Evolutionary conservation across 75 land plant species (phyloP), one percentile per base, ranked within the genome.

Genomic region (Pseudotsuga menziesii): DNA sequence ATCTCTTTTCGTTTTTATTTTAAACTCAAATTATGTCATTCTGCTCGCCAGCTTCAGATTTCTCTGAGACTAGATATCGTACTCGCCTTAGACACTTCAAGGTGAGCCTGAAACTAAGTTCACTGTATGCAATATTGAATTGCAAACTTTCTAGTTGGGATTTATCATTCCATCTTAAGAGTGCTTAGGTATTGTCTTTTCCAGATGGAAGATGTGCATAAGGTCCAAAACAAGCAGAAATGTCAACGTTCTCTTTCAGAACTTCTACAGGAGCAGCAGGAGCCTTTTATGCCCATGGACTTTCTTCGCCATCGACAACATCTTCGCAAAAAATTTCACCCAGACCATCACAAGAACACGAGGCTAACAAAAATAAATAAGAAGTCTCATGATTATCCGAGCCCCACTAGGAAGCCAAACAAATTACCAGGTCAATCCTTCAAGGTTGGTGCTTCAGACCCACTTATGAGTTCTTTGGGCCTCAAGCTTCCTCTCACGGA

Each of bases 211-310:
- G 52, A 48, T 48, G 52, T 48, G 52, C 52, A 8, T 7, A 48
- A 48, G 52, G 1, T 61, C 25, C 64, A 26, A 13, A 25, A 8
- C 15, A 26, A 61, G 26, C 64, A 61, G 29, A 61, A 23, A 61
- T 27, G 13, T 25, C 25, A 25, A 23, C 27, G 5, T 15, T 5
- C 71, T 36, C 71, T 67, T 39, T 67, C 71, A 39, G 6, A 67
- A 39, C 22, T 67, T 19, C 32, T 67, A 48, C 71, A 67, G 15
- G 71, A 67, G 44, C 23, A 36, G 71, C 71, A 39, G 71, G 71
- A 67, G 36, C 48, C 71, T 19, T 67, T 67, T 22, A 61, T 61
- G 1, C 14, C 27, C 0, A 14, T 25, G n/a, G 71, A 17, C 11
- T 39, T 39, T 39, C 32, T 39, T 15, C 19, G 22, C 15, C 20